Evolutionary conservation across 148 eudicot species (phyloP), one percentile per base, ranked within the genome.

Genomic region (Rhododendron ovatum): DNA sequence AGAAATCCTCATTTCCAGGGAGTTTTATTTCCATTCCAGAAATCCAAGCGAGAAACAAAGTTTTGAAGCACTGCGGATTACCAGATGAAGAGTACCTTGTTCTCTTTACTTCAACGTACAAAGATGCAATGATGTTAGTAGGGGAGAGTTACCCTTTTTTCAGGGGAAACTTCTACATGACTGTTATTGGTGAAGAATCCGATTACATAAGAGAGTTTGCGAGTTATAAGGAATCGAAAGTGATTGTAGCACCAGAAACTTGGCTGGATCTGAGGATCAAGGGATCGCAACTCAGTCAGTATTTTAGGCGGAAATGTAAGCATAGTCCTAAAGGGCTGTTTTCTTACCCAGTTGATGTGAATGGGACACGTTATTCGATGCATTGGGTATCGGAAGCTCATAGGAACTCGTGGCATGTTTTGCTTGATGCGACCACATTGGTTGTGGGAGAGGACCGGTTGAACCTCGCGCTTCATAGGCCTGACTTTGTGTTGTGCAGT

Each of bases 341-440:
- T 71, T 89, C 85, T 69, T 89, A 89, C 69, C 91, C 91, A n/a
- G 88, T 85, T 39, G 86, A 89, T 24, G 85, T 89, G 45, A 87
- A 89, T 30, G 89, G 89, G 30, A 85, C 88, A 55, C 69, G 73
- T 5, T 89, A 89, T 51, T 89, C 91, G 0, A 89, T 89, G 91
- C 91, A 89, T 83, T 89, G 91, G 91, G 88, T 87, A 26, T 89
- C 91, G 2, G 91, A 89, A 85, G 91, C 91, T 14, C 91, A 89
- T 75, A 22, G 91, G 75, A 89, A 89, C 79, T 82, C 89, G 1
- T 89, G 91, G 91, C 91, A 89, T 79, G 91, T 89, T 85, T 81
- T 89, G 84, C 87, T 89, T 33, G 91, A 89, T 74, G 84, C 89
- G 0, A 89, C 91, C 4, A 86, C 86, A 17, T 33, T 87, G 24